Evolutionary conservation across 2,329 filamentous ascomycete genomes (phyloP).

Genomic region (Colletotrichum caudatum): DNA sequence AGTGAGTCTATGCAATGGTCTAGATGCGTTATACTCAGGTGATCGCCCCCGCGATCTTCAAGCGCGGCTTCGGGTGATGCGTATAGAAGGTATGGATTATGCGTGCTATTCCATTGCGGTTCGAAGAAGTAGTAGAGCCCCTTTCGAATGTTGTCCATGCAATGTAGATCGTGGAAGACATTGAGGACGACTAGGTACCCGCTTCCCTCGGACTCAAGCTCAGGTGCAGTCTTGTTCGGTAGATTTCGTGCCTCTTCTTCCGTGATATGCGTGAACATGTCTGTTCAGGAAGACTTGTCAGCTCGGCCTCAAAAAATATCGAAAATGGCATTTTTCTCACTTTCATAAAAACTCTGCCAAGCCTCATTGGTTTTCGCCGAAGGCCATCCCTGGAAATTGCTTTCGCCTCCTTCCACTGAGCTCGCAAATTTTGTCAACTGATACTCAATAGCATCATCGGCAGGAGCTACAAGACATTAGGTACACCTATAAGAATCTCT

Average conservation of each 20-base stretch:
- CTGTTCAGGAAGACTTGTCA: not conserved
- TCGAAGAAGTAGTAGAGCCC: not conserved
- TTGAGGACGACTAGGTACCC: conserved; percentile 12
- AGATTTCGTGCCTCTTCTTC: not conserved
- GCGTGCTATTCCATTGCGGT: not conserved
- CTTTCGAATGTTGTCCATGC: conserved; percentile 14
- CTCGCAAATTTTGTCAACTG: conserved; percentile 7
- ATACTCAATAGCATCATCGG: conserved; percentile 3
- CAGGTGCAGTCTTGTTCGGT: not conserved
- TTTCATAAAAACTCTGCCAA: conserved; percentile 2
- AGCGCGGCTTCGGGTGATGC: conserved; percentile 7
- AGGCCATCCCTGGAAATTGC: not conserved
- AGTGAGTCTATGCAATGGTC: conserved; percentile 19
- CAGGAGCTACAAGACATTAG: conserved; percentile 1
- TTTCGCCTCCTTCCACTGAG: conserved; percentile 7
- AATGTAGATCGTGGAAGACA: conserved; percentile 15
- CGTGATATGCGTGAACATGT: not conserved
- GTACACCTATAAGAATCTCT: not conserved
- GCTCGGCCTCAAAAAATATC: not conserved
- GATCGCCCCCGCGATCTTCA: conserved; percentile 2
- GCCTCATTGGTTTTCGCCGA: not conserved
- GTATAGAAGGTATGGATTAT: conserved; percentile 3
- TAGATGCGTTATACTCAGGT: not conserved
- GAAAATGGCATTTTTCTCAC: conserved; percentile 1
- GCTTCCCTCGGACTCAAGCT: not conserved